Conservation (phyloP, 257 asterid genomes). For the Leptodermis oblonga region DNA sequence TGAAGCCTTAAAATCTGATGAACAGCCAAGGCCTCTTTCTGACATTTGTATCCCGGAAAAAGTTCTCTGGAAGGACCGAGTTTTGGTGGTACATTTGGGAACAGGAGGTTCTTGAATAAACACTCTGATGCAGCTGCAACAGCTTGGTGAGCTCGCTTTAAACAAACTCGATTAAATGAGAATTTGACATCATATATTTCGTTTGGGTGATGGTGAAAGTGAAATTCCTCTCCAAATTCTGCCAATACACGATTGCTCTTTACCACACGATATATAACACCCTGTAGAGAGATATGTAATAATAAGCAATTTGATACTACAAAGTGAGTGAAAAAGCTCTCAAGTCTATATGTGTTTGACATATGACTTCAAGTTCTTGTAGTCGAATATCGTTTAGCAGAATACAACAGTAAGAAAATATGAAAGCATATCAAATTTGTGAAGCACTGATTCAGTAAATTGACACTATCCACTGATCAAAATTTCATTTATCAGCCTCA, state of each 20-base stretch:
- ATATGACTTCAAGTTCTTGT: background rate
- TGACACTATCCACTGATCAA: background rate
- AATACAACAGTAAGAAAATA: background rate
- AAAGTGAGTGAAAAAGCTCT: background rate
- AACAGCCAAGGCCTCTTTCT: background rate
- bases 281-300: background rate
- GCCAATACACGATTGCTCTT: slow-evolving; percentile 18
- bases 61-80: background rate
- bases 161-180: slow-evolving; percentile 27
- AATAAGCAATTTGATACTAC: background rate
- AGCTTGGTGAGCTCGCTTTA: slow-evolving; percentile 25
- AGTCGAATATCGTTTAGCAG: background rate
- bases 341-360: background rate
- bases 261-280: slow-evolving; percentile 20
- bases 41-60: background rate
- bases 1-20: slow-evolving; percentile 20
- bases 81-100: slow-evolving; percentile 12
- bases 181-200: slow-evolving; percentile 20
- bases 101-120: slow-evolving; percentile 13
- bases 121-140: slow-evolving; percentile 11
- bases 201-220: slow-evolving; percentile 7
- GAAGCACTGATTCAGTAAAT: background rate
- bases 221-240: slow-evolving; percentile 19
- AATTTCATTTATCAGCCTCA: background rate
- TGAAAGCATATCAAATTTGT: background rate